phyloP scores from a whole-genome alignment of 2,329 filamentous ascomycete genomes.

The Aureobasidium sp. region DNA sequence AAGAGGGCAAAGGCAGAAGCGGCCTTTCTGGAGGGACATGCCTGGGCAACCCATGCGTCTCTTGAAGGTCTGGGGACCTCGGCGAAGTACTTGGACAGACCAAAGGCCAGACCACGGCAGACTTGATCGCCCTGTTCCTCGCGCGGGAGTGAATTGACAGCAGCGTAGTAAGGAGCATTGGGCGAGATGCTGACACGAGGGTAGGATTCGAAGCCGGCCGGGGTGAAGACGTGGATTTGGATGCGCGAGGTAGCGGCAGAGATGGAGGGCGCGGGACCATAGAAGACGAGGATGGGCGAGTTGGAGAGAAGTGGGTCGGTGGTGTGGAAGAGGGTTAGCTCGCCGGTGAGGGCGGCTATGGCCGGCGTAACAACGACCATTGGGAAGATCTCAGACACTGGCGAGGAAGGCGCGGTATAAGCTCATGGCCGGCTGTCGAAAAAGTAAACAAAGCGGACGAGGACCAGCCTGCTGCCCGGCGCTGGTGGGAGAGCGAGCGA shows the following conservation, averaged over 20 bases:
- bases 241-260: slow-evolving; percentile 91
- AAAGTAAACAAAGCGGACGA: slow-evolving; percentile 13
- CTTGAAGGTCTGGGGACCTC: slow-evolving; percentile 77
- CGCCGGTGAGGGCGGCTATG: slow-evolving; percentile 67
- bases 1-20: slow-evolving; percentile 66
- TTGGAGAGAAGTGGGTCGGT: slow-evolving; percentile 77
- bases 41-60: slow-evolving; percentile 54
- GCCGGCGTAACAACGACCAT: slow-evolving; percentile 82
- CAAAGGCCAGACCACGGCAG: slow-evolving; percentile 84
- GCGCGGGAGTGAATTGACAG: slow-evolving; percentile 81
- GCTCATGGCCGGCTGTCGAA: slow-evolving; percentile 6
- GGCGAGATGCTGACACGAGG: slow-evolving; percentile 88
- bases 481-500: background rate
- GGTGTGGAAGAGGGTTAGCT: slow-evolving; percentile 83
- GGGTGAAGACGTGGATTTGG: slow-evolving; percentile 85
- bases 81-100: slow-evolving; percentile 86
- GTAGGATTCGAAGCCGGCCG: slow-evolving; percentile 83
- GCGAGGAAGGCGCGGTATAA: background rate
- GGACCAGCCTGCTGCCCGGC: slow-evolving; percentile 13
- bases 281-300: slow-evolving; percentile 80
- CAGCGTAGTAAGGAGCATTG: slow-evolving; percentile 82
- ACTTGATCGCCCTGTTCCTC: slow-evolving; percentile 95
- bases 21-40: slow-evolving; percentile 48
- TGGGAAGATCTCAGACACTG: slow-evolving; percentile 1
- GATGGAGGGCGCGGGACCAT: slow-evolving; percentile 68